Evolutionary conservation across 1,139 yeast species (phyloP).

Genomic region (Diutina sp.): DNA sequence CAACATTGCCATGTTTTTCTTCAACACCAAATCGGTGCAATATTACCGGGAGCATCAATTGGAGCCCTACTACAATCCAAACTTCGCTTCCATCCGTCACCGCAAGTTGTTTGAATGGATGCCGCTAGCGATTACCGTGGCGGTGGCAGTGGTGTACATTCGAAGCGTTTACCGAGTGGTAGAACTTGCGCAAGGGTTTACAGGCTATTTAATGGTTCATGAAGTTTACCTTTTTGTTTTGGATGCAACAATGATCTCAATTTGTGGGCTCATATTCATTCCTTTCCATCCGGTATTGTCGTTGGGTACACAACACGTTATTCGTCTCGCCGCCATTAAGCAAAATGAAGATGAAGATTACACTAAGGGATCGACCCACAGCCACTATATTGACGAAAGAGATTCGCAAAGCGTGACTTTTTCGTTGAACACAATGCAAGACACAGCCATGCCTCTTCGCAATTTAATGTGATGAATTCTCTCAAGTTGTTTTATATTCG

Average conservation of each 20-base stretch:
- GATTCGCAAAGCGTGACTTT: background rate
- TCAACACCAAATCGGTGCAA: constrained; percentile 14
- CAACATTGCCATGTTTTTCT: constrained; percentile 19
- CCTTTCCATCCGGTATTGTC: constrained; percentile 55
- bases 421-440: background rate
- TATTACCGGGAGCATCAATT: constrained; percentile 13
- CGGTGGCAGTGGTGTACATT: constrained; percentile 48
- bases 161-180: constrained; percentile 75
- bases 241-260: constrained; percentile 61
- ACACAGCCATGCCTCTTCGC: no score
- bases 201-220: constrained; percentile 52
- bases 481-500: no score
- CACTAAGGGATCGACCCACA: background rate
- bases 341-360: constrained; percentile 14
- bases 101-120: constrained; percentile 31
- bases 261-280: constrained; percentile 31
- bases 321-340: constrained; percentile 24
- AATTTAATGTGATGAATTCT: no score
- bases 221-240: constrained; percentile 67
- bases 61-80: constrained; percentile 24
- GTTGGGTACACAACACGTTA: constrained; percentile 29
- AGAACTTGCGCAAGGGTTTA: constrained; percentile 72
- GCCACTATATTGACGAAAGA: background rate
- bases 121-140: constrained; percentile 36
- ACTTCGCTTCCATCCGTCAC: constrained; percentile 21